Base-by-base conservation (phyloP, 2,329 filamentous ascomycete genomes). In the Botrytis porri region DNA sequence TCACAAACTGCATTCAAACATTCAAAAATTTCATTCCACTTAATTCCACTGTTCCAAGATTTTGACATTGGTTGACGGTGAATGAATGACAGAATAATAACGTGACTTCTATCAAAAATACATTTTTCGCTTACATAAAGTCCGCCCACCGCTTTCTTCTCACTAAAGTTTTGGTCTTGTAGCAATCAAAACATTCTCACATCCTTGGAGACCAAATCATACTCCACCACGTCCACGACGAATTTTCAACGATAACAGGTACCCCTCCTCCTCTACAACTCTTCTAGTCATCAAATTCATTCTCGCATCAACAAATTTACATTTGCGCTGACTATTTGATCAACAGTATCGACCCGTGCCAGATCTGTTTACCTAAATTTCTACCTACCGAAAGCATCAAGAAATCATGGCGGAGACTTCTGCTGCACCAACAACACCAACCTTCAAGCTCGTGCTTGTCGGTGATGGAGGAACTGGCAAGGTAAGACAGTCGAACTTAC, bases 401-500 rank as follows among this genome's bases (percentile, higher is more conserved):
- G 75, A 75, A 78, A 85, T 75, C 81, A 97, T 96, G 93, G 89
- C 92, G 85, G 84, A 86, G 79, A 81, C 81, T 77, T 43, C 48
- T 57, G 25, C 48, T 57, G 80, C 83, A 83, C 81, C 83, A 77
- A 78, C 78, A 76, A 81, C 86, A 79, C 94, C 95, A 79, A 97
- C 94, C 84, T 99, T 99, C 92, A 99, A 99, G 93, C 93, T 99
- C 82, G 96, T 99, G 84, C 94, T 99, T 86, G 96, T 99, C 82
- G 96, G 96, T 84, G 96, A 99, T 84, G 96, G 96, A 86, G 96
- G 96, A 89, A 99, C 96, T 82, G 96, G 96, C 87, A 99, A 99
- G 95, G 96, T 97, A 85, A 85, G 90, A 73, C 62, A 29, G 20
- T 57, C 41, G 54, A 45, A 61, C 2, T 57, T 69, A 41, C 61